These are phyloP conservation scores for Calonectria henricotiae DNA, from an alignment of 2,329 filamentous ascomycete genomes.

Conservation along the genomic window DNA sequence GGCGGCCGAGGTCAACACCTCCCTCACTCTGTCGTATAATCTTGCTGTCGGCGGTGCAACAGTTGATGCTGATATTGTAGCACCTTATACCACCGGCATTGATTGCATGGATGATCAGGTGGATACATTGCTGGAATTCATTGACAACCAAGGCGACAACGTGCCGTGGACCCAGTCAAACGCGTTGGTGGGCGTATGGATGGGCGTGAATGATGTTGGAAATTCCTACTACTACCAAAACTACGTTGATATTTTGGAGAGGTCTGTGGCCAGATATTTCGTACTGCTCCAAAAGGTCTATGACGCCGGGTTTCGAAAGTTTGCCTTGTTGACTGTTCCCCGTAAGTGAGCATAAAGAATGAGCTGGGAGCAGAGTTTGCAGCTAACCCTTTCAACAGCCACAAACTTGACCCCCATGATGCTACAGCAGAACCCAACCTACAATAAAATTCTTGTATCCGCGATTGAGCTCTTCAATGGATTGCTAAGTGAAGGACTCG, in stretches of 20 bases:
- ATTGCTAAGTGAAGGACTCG: conserved; percentile 52
- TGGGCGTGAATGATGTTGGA: conserved; percentile 72
- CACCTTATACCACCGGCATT: conserved; percentile 68
- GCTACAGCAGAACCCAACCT: conserved; percentile 47
- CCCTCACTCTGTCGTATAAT: conserved; percentile 66
- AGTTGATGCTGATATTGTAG: conserved; percentile 67
- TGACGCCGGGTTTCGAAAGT: conserved; percentile 70
- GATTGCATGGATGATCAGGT: conserved; percentile 49
- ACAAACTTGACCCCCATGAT: conserved; percentile 61
- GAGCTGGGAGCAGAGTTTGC: fast-evolving
- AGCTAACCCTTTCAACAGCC: conserved; percentile 49
- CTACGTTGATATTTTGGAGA: conserved; percentile 56
- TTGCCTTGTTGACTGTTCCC: conserved; percentile 74
- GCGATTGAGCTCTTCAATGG: conserved; percentile 61
- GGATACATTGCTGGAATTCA: conserved; percentile 53
- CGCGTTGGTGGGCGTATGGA: conserved; percentile 67
- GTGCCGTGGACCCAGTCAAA: conserved; percentile 63
- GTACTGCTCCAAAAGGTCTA: conserved; percentile 66
- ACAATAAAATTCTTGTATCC: conserved; percentile 53
- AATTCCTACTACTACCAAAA: conserved; percentile 62
- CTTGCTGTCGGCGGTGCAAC: conserved; percentile 71
- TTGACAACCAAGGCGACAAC: conserved; percentile 53
- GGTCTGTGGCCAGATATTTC: conserved; percentile 64
- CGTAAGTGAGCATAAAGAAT: conserved; percentile 48
- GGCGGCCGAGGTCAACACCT: conserved; percentile 65